A percentile compares a stretch with the other conserved stretches of the same genome.
Evolutionary conservation across 2,329 filamentous ascomycete species (phyloP).

Genomic region (Metarhizium brunneum): DNA sequence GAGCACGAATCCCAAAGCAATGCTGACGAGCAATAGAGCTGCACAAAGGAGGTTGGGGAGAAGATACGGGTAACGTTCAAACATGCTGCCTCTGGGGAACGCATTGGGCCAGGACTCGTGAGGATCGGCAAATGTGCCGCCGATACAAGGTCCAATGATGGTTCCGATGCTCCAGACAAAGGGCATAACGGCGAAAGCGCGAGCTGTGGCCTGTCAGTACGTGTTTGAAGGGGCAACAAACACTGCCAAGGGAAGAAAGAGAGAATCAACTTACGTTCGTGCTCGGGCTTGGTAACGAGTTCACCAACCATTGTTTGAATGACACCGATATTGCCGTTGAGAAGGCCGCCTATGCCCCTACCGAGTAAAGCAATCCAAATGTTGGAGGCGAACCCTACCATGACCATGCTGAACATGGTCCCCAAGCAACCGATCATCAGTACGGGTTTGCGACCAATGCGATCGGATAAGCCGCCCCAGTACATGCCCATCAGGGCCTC

Average conservation of each 20-base stretch:
- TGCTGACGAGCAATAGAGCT: conserved; percentile 64
- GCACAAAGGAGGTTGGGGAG: conserved; percentile 85
- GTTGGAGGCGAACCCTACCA: conserved; percentile 74
- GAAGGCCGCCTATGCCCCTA: conserved; percentile 65
- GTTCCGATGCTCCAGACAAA: conserved; percentile 90
- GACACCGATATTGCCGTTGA: conserved; percentile 88
- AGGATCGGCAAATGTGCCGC: conserved; percentile 77
- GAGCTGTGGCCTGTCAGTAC: conserved; percentile 39
- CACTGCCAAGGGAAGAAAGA: conserved; percentile 6
- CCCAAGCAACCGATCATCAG: conserved; percentile 72
- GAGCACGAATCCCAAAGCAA: conserved; percentile 69
- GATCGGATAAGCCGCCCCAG: conserved; percentile 79
- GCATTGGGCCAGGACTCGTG: conserved; percentile 60
- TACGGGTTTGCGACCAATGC: conserved; percentile 76
- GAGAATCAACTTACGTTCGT: conserved; percentile 58
- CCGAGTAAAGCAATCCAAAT: conserved; percentile 77
- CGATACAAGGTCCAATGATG: conserved; percentile 80
- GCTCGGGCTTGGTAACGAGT: conserved; percentile 70
- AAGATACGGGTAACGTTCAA: conserved; percentile 74
- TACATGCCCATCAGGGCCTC: conserved; percentile 80
- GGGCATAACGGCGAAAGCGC: conserved; percentile 85
- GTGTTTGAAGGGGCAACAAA: not conserved
- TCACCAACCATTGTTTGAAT: conserved; percentile 92
- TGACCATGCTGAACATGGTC: conserved; percentile 72
- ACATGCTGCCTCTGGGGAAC: conserved; percentile 61